phyloP scores from a whole-genome alignment of 306 rosid species.

The Crataegus laevigata region DNA sequence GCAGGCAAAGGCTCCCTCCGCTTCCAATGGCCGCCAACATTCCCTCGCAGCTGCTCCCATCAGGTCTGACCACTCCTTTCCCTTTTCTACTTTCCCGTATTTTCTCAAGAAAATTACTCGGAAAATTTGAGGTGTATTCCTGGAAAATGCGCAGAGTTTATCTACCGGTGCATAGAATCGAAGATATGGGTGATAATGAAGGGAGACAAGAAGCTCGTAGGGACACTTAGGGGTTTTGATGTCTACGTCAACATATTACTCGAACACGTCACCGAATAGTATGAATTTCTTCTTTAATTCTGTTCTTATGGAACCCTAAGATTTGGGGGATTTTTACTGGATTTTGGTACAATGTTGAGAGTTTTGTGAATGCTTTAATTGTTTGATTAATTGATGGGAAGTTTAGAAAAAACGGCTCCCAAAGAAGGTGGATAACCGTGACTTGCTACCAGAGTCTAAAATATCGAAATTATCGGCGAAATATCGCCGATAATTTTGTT shows the following conservation, averaged over 20 bases:
- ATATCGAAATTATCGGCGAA: no score
- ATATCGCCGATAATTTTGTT: no score
- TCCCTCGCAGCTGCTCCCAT: constrained; percentile 92
- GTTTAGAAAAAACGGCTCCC: neutral
- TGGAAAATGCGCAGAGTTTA: constrained; percentile 65
- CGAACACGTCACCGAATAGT: constrained; percentile 97
- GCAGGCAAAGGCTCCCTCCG: neutral
- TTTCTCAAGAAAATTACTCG: neutral
- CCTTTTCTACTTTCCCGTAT: neutral
- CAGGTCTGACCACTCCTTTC: constrained; percentile 37
- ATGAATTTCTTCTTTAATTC: constrained; percentile 11
- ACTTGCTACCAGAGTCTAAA: no score
- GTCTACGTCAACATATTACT: constrained; percentile 97
- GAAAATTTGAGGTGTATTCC: neutral
- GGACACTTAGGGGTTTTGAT: constrained; percentile 89
- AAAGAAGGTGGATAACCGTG: no score
- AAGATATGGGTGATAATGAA: constrained; percentile 99
- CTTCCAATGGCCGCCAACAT: constrained; percentile 72
- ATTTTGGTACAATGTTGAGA: neutral
- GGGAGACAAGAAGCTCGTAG: constrained; percentile 97
- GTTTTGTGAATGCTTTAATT: neutral
- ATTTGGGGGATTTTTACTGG: neutral
- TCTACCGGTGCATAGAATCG: constrained; percentile 90
- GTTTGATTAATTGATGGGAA: neutral
- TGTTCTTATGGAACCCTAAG: constrained; percentile 7